A percentile compares a stretch with the other conserved stretches of the same genome.
phyloP scores from a whole-genome alignment of 2,329 filamentous ascomycete genomes.

The Colletotrichum orchidophilum region DNA sequence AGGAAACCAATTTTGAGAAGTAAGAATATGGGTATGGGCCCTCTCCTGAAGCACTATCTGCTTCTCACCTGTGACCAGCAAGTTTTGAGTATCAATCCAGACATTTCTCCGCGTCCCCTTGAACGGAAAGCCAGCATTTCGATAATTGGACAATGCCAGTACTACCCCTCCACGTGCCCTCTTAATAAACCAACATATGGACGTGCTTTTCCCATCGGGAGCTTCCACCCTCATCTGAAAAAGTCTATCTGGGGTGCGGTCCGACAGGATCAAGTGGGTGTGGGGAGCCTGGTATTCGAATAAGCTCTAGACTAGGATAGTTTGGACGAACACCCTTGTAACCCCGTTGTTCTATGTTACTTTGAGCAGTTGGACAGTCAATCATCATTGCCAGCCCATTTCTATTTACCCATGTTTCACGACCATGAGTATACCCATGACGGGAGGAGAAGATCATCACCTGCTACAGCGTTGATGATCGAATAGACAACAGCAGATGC shows the following conservation, averaged over 20 bases:
- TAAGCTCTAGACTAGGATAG: not conserved
- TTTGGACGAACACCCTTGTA: not conserved
- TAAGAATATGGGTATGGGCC: too few relatives aligned
- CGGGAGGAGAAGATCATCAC: not conserved
- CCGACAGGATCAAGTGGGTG: not conserved
- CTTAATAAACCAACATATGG: too few relatives aligned
- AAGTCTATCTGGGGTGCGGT: not conserved
- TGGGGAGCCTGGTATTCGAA: not conserved
- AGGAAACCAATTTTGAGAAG: too few relatives aligned
- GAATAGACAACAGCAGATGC: too few relatives aligned
- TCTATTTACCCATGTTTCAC: not conserved
- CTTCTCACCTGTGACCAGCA: not conserved
- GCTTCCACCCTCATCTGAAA: not conserved
- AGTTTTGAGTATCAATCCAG: not conserved
- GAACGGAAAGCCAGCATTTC: not conserved
- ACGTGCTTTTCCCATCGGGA: not conserved
- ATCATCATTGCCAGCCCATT: not conserved
- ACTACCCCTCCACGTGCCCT: not conserved
- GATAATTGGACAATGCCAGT: not conserved
- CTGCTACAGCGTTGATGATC: not conserved
- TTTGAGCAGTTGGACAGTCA: not conserved
- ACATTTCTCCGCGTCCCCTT: too few relatives aligned
- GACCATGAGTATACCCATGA: not conserved
- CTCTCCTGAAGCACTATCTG: not conserved
- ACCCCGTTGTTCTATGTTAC: not conserved